phyloP scores from a whole-genome alignment of 1,139 yeast genomes.

The Yamadazyma buinensis region DNA sequence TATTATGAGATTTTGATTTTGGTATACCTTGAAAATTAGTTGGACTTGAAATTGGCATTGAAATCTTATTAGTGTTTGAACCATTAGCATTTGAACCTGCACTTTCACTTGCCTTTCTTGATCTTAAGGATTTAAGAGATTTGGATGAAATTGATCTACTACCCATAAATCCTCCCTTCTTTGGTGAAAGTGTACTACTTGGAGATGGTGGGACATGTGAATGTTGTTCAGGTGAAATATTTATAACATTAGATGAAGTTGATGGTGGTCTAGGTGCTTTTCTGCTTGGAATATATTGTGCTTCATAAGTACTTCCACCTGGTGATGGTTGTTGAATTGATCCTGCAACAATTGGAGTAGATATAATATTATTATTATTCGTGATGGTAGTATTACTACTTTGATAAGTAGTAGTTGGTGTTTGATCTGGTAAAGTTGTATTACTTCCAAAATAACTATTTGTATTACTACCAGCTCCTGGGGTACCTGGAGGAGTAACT shows the following conservation, averaged over 20 bases:
- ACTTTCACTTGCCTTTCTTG: constrained; percentile 22
- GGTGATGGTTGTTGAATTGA: constrained; percentile 6
- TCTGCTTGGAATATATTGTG: constrained; percentile 58
- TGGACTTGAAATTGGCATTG: constrained; percentile 11
- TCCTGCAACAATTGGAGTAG: background rate
- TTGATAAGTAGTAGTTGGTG: constrained; percentile 3
- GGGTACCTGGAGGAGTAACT: constrained; percentile 27
- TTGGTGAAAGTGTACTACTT: constrained; percentile 14
- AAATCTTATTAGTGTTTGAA: constrained; percentile 18
- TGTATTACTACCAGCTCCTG: constrained; percentile 13
- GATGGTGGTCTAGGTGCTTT: constrained; percentile 54
- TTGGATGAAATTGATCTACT: constrained; percentile 37
- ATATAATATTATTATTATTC: constrained; percentile 7
- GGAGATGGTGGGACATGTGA: constrained; percentile 10
- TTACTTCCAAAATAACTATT: constrained; percentile 2
- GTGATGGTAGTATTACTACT: background rate
- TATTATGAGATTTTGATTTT: constrained; percentile 42
- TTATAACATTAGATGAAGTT: constrained; percentile 3
- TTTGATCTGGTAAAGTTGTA: constrained; percentile 2
- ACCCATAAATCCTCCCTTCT: constrained; percentile 23
- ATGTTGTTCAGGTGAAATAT: constrained; percentile 7
- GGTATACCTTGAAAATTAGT: constrained; percentile 24
- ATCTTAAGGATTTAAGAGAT: constrained; percentile 32
- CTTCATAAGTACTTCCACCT: constrained; percentile 20
- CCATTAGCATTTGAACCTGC: too few species aligned